phyloP scores from a whole-genome alignment of 345 rosid species.

The thale cress (Arabidopsis thaliana) region DNA sequence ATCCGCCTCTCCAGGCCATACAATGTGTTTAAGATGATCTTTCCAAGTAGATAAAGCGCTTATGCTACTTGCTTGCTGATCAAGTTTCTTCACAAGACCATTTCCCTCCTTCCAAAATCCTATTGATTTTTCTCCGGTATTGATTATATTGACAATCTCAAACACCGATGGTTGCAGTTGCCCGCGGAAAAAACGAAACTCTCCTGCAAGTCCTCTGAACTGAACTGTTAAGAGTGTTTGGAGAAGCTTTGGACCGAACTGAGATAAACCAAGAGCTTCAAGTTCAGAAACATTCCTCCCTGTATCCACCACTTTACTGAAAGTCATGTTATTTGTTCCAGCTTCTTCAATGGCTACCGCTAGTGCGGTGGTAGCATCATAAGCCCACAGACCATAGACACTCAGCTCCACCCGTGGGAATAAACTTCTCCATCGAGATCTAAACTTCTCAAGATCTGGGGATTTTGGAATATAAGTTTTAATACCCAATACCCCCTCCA shows the following conservation, averaged over 20 bases:
- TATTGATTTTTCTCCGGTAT: slow-evolving; percentile 37
- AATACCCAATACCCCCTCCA: slow-evolving; percentile 59
- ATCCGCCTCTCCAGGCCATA: slow-evolving; percentile 50
- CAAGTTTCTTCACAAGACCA: slow-evolving; percentile 45
- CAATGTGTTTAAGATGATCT: slow-evolving; percentile 28
- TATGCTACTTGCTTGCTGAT: slow-evolving; percentile 12
- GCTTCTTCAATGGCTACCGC: slow-evolving; percentile 60
- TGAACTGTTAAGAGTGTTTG: slow-evolving; percentile 38
- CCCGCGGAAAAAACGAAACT: slow-evolving; percentile 44
- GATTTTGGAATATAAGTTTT: slow-evolving; percentile 45
- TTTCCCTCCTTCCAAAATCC: slow-evolving; percentile 58
- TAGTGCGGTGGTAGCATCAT: slow-evolving; percentile 57
- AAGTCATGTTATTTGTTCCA: slow-evolving; percentile 32
- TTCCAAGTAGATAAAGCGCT: slow-evolving; percentile 38
- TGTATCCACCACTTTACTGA: slow-evolving; percentile 18
- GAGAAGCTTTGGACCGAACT: slow-evolving; percentile 50
- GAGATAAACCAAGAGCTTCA: slow-evolving; percentile 50
- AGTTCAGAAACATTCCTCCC: slow-evolving; percentile 46
- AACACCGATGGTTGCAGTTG: slow-evolving; percentile 47
- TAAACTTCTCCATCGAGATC: slow-evolving; percentile 44
- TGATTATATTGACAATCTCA: slow-evolving; percentile 54
- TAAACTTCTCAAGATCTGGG: slow-evolving; percentile 35
- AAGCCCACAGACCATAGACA: slow-evolving; percentile 54
- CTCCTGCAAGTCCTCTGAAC: slow-evolving; percentile 54
- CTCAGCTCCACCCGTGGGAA: slow-evolving; percentile 39